Conservation (phyloP, 305 asterid genomes). For the Withania somnifera region DNA sequence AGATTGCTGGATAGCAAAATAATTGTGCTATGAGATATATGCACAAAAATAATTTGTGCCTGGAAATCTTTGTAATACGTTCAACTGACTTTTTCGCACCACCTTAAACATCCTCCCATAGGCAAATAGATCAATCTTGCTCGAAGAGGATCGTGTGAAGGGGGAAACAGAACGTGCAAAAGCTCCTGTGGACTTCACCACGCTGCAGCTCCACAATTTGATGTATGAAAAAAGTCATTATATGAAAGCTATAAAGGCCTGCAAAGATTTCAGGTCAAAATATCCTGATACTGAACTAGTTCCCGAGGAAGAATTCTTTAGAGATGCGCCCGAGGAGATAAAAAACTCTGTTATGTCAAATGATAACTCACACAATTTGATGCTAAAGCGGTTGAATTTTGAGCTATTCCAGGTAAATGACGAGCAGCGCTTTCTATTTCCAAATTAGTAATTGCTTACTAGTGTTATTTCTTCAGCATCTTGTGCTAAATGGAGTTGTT, state of each 20-base stretch:
- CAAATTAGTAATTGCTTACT: background rate
- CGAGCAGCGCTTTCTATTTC: background rate
- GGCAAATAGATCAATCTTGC: constrained; percentile 93
- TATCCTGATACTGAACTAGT: constrained; percentile 71
- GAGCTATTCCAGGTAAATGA: constrained; percentile 71
- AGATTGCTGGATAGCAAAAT: background rate
- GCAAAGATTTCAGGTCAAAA: constrained; percentile 79
- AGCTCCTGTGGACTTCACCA: constrained; percentile 81
- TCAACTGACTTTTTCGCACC: background rate
- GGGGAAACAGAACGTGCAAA: constrained; percentile 87
- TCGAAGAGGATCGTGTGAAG: constrained; percentile 86
- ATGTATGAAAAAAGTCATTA: constrained; percentile 95
- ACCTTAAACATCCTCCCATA: constrained; percentile 11
- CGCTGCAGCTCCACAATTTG: constrained; percentile 89
- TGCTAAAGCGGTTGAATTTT: constrained; percentile 88
- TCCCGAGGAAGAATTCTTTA: constrained; percentile 78
- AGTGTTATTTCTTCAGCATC: background rate
- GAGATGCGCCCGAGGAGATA: constrained; percentile 75
- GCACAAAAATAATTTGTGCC: background rate
- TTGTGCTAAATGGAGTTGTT: background rate
- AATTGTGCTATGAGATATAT: background rate
- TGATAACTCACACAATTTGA: constrained; percentile 68
- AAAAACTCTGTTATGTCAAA: constrained; percentile 51
- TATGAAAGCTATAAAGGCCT: constrained; percentile 83
- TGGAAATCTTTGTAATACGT: background rate